Percentiles rank a stretch among this genome's conserved stretches.
These are phyloP conservation scores for Tuber microsphaerosporum DNA, from an alignment of 495 filamentous ascomycete species.

Conservation along the genomic window DNA sequence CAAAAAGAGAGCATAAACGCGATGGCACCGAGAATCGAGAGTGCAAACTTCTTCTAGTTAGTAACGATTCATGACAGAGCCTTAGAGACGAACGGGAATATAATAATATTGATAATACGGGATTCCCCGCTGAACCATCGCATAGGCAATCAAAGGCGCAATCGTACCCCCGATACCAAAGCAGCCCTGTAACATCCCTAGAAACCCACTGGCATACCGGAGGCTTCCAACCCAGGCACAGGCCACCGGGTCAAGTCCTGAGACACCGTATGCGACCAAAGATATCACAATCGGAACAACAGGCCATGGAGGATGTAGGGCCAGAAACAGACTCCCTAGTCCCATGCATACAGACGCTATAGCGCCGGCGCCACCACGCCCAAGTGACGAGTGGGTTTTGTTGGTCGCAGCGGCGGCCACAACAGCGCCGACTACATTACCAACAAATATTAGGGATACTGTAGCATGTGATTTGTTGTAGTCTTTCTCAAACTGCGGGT, in stretches of 20 bases:
- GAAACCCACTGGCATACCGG: not conserved
- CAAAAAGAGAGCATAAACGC: not conserved
- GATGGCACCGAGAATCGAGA: not conserved
- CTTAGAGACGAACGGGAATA: not conserved
- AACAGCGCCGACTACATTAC: not conserved
- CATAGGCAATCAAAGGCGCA: not conserved
- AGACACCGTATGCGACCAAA: not conserved
- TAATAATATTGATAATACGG: not conserved
- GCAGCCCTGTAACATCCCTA: not conserved
- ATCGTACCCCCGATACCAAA: not conserved
- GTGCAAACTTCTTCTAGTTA: not conserved
- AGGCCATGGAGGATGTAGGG: not conserved
- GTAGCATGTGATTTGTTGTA: not conserved
- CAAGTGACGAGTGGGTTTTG: not conserved
- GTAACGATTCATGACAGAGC: not conserved
- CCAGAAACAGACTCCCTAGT: not conserved
- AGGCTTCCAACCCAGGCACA: not conserved
- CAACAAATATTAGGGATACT: not conserved
- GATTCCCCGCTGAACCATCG: not conserved
- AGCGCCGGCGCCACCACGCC: not conserved
- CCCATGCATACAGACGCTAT: not conserved
- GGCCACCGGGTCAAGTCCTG: not conserved
- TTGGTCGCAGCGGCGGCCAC: not conserved
- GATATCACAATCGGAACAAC: not conserved
- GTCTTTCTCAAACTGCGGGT: not conserved